A percentile compares a stretch with the other conserved stretches of the same genome.
Evolutionary conservation across 805 yeast species (phyloP).

Genomic region (Nematodospora valgi): DNA sequence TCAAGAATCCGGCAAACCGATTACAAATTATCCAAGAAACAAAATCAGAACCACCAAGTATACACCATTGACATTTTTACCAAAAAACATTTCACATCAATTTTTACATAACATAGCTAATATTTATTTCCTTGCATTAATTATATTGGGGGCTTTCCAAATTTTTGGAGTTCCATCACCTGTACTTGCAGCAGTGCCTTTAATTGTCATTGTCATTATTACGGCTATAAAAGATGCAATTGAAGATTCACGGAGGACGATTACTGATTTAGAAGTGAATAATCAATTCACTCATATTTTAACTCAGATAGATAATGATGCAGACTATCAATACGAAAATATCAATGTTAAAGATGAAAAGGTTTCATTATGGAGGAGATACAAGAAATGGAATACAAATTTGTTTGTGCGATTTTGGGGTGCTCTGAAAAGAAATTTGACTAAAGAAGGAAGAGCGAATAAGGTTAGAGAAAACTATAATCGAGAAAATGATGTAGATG

Average conservation of each 20-base stretch:
- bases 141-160: slow-evolving; percentile 73
- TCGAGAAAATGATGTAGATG: slow-evolving; percentile 6
- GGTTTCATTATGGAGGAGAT: slow-evolving; percentile 64
- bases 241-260: slow-evolving; percentile 76
- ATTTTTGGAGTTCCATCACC: slow-evolving; percentile 83
- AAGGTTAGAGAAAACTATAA: slow-evolving; percentile 21
- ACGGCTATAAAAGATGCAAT: slow-evolving; percentile 79
- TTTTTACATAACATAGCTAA: slow-evolving; percentile 83
- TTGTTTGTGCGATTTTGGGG: slow-evolving; percentile 25
- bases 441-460: slow-evolving; percentile 34
- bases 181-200: slow-evolving; percentile 69
- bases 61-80: slow-evolving; percentile 84
- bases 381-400: slow-evolving; percentile 51
- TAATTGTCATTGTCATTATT: slow-evolving; percentile 69
- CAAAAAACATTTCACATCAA: slow-evolving; percentile 77
- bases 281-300: slow-evolving; percentile 70
- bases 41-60: slow-evolving; percentile 94
- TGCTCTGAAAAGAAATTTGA: slow-evolving; percentile 25
- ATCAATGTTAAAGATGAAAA: slow-evolving; percentile 61
- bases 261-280: slow-evolving; percentile 69
- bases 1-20: slow-evolving; percentile 57
- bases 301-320: slow-evolving; percentile 21
- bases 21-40: slow-evolving; percentile 70
- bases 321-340: slow-evolving; percentile 38
- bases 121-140: slow-evolving; percentile 75